phyloP scores from a whole-genome alignment of 805 yeast genomes.

The Alloascoidea hylecoeti region DNA sequence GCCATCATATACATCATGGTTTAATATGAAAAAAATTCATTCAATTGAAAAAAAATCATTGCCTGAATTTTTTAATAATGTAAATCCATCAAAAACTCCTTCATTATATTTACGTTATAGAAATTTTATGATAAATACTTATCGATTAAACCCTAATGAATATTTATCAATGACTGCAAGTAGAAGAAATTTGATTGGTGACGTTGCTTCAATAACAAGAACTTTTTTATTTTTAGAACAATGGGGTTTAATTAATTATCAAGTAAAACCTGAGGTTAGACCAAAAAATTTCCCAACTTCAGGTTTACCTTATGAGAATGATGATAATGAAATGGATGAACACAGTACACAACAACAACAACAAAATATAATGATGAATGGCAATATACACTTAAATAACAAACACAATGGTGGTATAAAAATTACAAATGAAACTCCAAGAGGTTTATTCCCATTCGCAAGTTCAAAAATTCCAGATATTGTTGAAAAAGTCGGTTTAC shows the following conservation, averaged over 20 bases:
- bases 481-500: slow-evolving; percentile 8
- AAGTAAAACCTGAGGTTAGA: slow-evolving; percentile 66
- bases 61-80: slow-evolving; percentile 68
- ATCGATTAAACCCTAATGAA: slow-evolving; percentile 80
- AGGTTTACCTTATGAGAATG: slow-evolving; percentile 60
- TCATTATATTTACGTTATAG: slow-evolving; percentile 69
- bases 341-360: no score
- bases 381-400: slow-evolving; percentile 61
- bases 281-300: slow-evolving; percentile 34
- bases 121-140: slow-evolving; percentile 80
- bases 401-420: no score
- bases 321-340: no score
- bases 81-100: slow-evolving; percentile 64
- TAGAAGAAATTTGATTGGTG: slow-evolving; percentile 82
- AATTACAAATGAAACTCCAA: slow-evolving; percentile 85
- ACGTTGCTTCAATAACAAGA: slow-evolving; percentile 78
- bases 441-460: slow-evolving; percentile 87
- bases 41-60: slow-evolving; percentile 67
- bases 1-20: slow-evolving; percentile 87
- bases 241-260: slow-evolving; percentile 93
- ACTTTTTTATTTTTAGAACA: slow-evolving; percentile 72
- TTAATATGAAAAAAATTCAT: slow-evolving; percentile 56
- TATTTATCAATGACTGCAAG: slow-evolving; percentile 83
- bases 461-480: slow-evolving; percentile 58
- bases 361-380: no score